phyloP scores from a whole-genome alignment of 2,329 filamentous ascomycete species.

The Sporothrix dimorphospora region DNA sequence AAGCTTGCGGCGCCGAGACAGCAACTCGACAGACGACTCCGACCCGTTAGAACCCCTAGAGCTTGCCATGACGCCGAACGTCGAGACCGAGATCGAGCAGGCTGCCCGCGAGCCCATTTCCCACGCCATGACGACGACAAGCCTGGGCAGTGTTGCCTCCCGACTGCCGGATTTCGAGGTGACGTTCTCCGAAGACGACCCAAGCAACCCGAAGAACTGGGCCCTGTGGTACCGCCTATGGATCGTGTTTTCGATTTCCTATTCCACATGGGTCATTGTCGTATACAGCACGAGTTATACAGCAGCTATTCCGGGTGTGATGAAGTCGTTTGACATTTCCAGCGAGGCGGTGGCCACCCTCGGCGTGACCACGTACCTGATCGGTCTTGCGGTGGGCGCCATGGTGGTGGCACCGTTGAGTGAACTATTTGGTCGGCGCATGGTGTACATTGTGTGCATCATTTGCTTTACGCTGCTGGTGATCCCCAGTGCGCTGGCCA shows the following conservation, averaged over 20 bases:
- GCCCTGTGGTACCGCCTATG: slow-evolving; percentile 51
- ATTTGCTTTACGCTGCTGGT: slow-evolving; percentile 66
- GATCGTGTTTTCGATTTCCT: slow-evolving; percentile 48
- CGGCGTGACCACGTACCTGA: slow-evolving; percentile 73
- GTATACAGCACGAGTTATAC: slow-evolving; percentile 78
- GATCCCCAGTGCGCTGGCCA: slow-evolving; percentile 69
- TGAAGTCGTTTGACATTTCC: slow-evolving; percentile 61
- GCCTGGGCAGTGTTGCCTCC: slow-evolving; percentile 45
- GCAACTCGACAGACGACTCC: slow-evolving; percentile 30
- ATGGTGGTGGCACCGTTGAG: slow-evolving; percentile 73
- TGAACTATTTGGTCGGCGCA: slow-evolving; percentile 66
- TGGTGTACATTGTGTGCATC: slow-evolving; percentile 68
- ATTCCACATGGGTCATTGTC: slow-evolving; percentile 54
- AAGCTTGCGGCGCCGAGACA: slow-evolving; percentile 22
- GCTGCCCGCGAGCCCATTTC: slow-evolving; percentile 44
- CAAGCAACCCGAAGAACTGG: slow-evolving; percentile 70
- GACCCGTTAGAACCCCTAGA: slow-evolving; percentile 34
- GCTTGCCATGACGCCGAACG: slow-evolving; percentile 33
- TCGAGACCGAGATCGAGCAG: slow-evolving; percentile 32
- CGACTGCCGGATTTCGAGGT: slow-evolving; percentile 66
- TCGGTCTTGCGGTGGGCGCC: slow-evolving; percentile 70
- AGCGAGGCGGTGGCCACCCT: slow-evolving; percentile 63
- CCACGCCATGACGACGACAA: slow-evolving; percentile 46
- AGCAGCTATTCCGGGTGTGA: slow-evolving; percentile 67
- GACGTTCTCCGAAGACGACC: slow-evolving; percentile 64